These are phyloP conservation scores for Ustilago hordei DNA, from an alignment of 1,284 basidiomycete species.

Conservation along the genomic window DNA sequence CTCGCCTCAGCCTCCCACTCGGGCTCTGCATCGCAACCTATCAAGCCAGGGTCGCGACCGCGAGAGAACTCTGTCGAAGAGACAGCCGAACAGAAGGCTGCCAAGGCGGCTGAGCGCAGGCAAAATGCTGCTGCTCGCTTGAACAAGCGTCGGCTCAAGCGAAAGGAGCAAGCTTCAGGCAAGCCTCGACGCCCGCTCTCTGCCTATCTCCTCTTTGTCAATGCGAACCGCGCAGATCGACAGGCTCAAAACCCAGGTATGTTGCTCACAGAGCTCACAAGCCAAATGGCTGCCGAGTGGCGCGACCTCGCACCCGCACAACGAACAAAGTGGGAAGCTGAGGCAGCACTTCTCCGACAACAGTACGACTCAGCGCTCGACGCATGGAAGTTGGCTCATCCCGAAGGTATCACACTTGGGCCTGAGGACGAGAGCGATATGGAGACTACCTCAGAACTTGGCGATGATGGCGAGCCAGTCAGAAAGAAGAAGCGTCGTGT, in stretches of 20 bases:
- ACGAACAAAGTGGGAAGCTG: slow-evolving; percentile 40
- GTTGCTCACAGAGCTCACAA: slow-evolving; percentile 41
- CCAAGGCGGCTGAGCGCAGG: slow-evolving; percentile 20
- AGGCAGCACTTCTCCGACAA: slow-evolving; percentile 30
- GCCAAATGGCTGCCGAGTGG: slow-evolving; percentile 47
- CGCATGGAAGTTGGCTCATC: slow-evolving; percentile 37
- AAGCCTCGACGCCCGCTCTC: slow-evolving; percentile 42
- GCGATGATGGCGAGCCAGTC: slow-evolving; percentile 32
- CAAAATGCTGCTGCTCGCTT: slow-evolving; percentile 23
- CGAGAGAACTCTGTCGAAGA: neutral
- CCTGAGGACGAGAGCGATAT: slow-evolving; percentile 50
- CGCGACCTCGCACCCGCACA: slow-evolving; percentile 27
- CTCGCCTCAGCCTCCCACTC: neutral
- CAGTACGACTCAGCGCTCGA: slow-evolving; percentile 42
- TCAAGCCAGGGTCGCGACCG: slow-evolving; percentile 16
- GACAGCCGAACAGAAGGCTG: slow-evolving; percentile 20
- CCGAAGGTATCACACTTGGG: slow-evolving; percentile 37
- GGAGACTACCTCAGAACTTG: slow-evolving; percentile 49
- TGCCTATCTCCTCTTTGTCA: slow-evolving; percentile 50
- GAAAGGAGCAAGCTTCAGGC: slow-evolving; percentile 42
- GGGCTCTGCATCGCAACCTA: slow-evolving; percentile 6
- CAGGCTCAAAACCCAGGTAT: slow-evolving; percentile 32
- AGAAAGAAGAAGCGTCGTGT: slow-evolving; percentile 36
- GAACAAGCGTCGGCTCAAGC: slow-evolving; percentile 46
- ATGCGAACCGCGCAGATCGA: slow-evolving; percentile 38